Percentiles rank a stretch among this genome's conserved stretches.
These are phyloP conservation scores for Viola pubescens DNA, from an alignment of 441 rosid genomes.

Conservation along the genomic window DNA sequence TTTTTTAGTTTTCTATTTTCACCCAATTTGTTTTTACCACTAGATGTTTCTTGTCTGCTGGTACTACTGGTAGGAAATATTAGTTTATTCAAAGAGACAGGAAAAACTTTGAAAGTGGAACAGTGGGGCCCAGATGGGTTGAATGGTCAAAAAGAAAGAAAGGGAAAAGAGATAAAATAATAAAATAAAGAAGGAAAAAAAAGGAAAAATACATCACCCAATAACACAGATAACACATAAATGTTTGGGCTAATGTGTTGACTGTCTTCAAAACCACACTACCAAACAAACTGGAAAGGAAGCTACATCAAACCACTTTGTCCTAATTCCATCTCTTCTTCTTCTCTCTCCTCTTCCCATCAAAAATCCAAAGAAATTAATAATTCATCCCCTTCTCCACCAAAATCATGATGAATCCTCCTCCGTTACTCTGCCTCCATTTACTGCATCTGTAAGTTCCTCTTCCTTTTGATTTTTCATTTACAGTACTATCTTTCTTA, in stretches of 20 bases:
- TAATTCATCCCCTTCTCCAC: not conserved
- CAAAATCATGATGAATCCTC: constrained; percentile 16
- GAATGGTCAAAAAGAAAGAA: constrained; percentile 53
- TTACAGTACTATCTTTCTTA: not conserved
- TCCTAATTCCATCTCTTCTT: not conserved
- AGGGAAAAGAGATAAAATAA: constrained; percentile 1
- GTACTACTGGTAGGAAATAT: not conserved
- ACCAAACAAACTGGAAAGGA: not conserved
- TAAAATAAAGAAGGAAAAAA: not conserved
- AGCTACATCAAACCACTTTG: constrained; percentile 4
- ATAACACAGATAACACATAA: constrained; percentile 3
- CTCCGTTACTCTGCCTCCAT: not conserved
- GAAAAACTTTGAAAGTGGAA: constrained; percentile 11
- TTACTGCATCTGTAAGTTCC: constrained; percentile 18
- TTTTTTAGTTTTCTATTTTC: not conserved
- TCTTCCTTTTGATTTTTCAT: not conserved
- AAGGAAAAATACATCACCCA: not conserved
- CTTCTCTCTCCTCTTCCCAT: not conserved
- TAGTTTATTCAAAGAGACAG: constrained; percentile 13
- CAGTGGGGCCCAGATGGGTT: constrained; percentile 22
- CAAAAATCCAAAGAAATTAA: not conserved
- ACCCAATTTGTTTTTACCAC: not conserved
- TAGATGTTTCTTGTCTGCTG: not conserved
- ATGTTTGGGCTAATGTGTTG: constrained; percentile 38
- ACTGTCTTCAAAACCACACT: constrained; percentile 21